phyloP scores from a whole-genome alignment of 1,284 basidiomycete genomes.

The Bondarzewia mesenterica region DNA sequence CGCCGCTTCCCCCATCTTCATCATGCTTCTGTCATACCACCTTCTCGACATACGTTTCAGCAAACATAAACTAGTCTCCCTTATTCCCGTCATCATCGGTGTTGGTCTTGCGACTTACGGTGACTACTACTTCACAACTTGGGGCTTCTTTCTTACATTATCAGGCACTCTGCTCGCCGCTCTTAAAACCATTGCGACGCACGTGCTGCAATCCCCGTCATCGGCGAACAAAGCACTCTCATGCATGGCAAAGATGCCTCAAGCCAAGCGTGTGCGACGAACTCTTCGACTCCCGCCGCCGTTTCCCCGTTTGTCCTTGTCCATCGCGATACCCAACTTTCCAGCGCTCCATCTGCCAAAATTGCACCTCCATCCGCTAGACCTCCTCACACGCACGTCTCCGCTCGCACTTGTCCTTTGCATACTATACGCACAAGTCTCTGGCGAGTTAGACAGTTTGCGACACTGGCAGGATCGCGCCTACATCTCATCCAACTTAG shows the following conservation, averaged over 20 bases:
- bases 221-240: conserved; percentile 10
- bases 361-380: conserved; percentile 70
- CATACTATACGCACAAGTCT: conserved; percentile 62
- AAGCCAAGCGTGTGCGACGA: neutral
- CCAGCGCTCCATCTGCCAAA: conserved; percentile 29
- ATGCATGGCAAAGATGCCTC: neutral
- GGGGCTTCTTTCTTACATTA: conserved; percentile 80
- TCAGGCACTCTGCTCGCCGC: conserved; percentile 85
- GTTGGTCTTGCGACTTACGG: conserved; percentile 92
- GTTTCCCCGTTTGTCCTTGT: conserved; percentile 7
- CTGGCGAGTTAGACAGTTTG: conserved; percentile 72
- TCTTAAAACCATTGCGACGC: conserved; percentile 86
- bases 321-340: conserved; percentile 16
- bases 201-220: conserved; percentile 56
- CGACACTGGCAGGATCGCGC: conserved; percentile 24
- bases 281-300: conserved; percentile 10
- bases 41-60: conserved; percentile 47
- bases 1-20: conserved; percentile 88
- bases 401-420: conserved; percentile 88
- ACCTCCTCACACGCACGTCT: conserved; percentile 78
- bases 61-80: conserved; percentile 56
- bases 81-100: conserved; percentile 84
- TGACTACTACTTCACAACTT: conserved; percentile 80
- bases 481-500: conserved; percentile 8
- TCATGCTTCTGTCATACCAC: conserved; percentile 63